Evolutionary conservation across 148 eudicot genomes (phyloP).

Genomic region (Selenicereus undatus): DNA sequence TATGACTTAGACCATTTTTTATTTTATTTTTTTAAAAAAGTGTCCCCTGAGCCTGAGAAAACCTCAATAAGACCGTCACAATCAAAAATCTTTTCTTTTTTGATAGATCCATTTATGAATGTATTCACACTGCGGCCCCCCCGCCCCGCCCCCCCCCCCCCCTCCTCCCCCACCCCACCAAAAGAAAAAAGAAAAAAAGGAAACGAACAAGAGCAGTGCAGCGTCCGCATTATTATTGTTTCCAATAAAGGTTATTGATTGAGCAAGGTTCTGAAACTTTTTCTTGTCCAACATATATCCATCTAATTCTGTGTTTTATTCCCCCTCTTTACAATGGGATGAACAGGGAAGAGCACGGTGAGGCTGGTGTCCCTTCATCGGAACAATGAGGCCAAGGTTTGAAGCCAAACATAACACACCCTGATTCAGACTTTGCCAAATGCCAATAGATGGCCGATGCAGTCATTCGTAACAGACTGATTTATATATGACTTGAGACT

Average conservation of each 20-base stretch:
- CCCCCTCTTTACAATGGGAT: neutral
- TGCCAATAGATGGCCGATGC: no score
- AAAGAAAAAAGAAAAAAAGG: neutral
- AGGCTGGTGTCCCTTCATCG: conserved; percentile 62
- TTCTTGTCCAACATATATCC: neutral
- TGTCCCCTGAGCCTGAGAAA: neutral
- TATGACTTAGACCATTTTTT: no score
- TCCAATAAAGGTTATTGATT: no score
- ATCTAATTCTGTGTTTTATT: neutral
- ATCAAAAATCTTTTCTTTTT: neutral
- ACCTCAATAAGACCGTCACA: neutral
- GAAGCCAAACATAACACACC: neutral
- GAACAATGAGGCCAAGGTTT: conserved; percentile 66
- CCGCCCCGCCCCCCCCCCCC: neutral
- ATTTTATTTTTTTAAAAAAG: neutral
- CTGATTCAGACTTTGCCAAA: neutral
- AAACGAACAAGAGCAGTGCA: neutral
- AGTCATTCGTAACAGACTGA: no score
- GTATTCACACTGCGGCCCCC: neutral
- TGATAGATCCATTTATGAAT: neutral
- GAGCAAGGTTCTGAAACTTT: neutral
- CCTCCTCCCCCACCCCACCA: neutral
- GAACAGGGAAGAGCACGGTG: conserved; percentile 61
- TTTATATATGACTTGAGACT: no score
- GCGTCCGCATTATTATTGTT: neutral